Conservation (phyloP, 768 basidiomycete genomes). For the Lentinula edodes region DNA sequence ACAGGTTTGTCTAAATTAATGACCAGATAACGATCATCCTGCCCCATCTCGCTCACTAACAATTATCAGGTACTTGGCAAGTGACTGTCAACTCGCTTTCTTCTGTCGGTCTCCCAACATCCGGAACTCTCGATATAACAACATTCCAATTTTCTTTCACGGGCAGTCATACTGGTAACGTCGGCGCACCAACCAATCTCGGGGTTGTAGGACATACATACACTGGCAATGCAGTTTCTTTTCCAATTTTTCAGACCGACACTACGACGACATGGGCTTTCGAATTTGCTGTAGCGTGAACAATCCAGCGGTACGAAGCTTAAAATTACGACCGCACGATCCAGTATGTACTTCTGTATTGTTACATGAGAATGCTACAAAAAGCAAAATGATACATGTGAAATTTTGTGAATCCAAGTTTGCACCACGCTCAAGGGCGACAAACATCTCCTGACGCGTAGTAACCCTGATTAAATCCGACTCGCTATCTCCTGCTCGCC, state of each 20-base stretch:
- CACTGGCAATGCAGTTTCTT: slow-evolving; percentile 13
- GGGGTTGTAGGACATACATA: slow-evolving; percentile 15
- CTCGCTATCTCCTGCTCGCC: neutral
- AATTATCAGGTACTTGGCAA: slow-evolving; percentile 11
- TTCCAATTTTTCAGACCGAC: slow-evolving; percentile 17
- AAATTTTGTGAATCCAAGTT: neutral
- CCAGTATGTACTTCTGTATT: neutral
- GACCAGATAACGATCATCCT: neutral
- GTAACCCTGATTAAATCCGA: neutral
- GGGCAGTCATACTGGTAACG: slow-evolving; percentile 10
- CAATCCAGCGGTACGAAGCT: neutral
- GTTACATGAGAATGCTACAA: neutral
- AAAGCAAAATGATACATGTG: neutral
- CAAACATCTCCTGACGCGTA: neutral
- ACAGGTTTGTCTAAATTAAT: slow-evolving; percentile 7
- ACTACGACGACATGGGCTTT: slow-evolving; percentile 18
- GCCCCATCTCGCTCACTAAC: neutral
- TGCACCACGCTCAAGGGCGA: neutral
- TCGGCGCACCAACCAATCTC: slow-evolving; percentile 12
- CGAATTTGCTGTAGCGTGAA: slow-evolving; percentile 10
- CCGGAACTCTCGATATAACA: slow-evolving; percentile 13
- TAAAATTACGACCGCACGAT: neutral
- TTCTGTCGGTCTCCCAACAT: slow-evolving; percentile 12
- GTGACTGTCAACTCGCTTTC: slow-evolving; percentile 14
- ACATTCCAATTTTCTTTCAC: slow-evolving; percentile 15